These are phyloP conservation scores for Eimeria praecox DNA, from an alignment of 169 alveolate species.

Conservation along the genomic window DNA sequence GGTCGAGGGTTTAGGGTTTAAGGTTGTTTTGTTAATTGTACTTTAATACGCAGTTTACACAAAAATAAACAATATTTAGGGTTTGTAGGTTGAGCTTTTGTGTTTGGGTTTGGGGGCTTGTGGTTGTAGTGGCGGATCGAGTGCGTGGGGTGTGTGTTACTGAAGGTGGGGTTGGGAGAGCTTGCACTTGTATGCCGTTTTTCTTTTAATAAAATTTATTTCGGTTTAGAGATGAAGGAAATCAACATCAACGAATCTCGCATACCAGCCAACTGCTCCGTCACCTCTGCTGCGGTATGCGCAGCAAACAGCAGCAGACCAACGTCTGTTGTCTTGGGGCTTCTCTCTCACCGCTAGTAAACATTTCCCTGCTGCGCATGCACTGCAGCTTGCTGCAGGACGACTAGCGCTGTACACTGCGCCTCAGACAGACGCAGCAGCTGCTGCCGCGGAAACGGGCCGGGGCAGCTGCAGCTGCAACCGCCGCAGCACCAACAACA, in stretches of 20 bases:
- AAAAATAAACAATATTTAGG: neutral
- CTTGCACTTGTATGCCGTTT: neutral
- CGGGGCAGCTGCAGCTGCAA: neutral
- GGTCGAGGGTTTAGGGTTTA: neutral
- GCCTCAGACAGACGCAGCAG: neutral
- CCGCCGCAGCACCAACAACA: neutral
- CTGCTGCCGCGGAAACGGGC: neutral
- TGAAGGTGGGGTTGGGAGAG: constrained; percentile 14
- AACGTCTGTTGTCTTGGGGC: neutral
- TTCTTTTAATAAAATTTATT: neutral
- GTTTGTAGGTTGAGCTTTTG: neutral
- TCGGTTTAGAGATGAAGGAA: neutral
- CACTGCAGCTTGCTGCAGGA: constrained; percentile 12
- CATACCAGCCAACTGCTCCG: neutral
- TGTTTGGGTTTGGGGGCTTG: neutral
- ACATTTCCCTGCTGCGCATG: neutral
- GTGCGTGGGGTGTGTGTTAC: constrained; percentile 53
- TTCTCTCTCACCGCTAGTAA: neutral
- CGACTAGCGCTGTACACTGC: neutral
- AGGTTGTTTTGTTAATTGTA: neutral
- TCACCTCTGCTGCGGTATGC: neutral
- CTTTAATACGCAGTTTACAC: neutral
- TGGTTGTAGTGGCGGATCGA: neutral
- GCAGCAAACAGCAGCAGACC: neutral
- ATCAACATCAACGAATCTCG: neutral